Percentiles rank a stretch among this genome's conserved stretches.
Evolutionary conservation across 306 rosid genomes (phyloP).

Genomic region (Argentina anserina): DNA sequence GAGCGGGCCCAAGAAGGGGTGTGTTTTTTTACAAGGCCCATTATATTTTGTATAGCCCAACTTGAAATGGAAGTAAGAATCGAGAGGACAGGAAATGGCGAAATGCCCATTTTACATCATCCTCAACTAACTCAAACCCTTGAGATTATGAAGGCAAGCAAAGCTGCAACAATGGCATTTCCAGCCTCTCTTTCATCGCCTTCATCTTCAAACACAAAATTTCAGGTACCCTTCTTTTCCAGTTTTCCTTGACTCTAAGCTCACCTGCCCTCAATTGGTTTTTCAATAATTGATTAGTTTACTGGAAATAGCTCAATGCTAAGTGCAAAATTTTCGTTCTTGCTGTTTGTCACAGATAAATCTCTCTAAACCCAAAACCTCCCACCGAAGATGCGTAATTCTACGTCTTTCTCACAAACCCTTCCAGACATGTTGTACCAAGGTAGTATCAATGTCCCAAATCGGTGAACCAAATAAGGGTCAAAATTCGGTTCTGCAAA

Average conservation of each 20-base stretch:
- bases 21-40: too few relatives aligned
- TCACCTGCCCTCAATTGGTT: background rate
- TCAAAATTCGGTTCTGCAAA: slow-evolving; percentile 8
- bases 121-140: slow-evolving; percentile 15
- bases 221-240: slow-evolving; percentile 22
- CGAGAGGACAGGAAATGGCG: background rate
- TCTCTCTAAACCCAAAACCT: slow-evolving; percentile 10
- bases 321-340: background rate
- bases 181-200: slow-evolving; percentile 27
- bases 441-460: slow-evolving; percentile 29
- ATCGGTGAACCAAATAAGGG: slow-evolving; percentile 18
- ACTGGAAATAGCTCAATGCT: background rate
- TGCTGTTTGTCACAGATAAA: slow-evolving; percentile 26
- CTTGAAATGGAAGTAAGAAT: background rate
- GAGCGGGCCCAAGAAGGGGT: too few relatives aligned
- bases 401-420: background rate
- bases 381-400: slow-evolving; percentile 6
- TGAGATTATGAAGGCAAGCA: slow-evolving; percentile 17
- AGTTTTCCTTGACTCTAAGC: background rate
- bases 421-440: slow-evolving; percentile 7
- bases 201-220: slow-evolving; percentile 16
- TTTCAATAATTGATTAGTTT: background rate
- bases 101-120: background rate
- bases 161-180: slow-evolving; percentile 33
- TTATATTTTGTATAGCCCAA: too few relatives aligned